Evolutionary conservation across 2,329 filamentous ascomycete species (phyloP).

Genomic region (Xylaria sp.): DNA sequence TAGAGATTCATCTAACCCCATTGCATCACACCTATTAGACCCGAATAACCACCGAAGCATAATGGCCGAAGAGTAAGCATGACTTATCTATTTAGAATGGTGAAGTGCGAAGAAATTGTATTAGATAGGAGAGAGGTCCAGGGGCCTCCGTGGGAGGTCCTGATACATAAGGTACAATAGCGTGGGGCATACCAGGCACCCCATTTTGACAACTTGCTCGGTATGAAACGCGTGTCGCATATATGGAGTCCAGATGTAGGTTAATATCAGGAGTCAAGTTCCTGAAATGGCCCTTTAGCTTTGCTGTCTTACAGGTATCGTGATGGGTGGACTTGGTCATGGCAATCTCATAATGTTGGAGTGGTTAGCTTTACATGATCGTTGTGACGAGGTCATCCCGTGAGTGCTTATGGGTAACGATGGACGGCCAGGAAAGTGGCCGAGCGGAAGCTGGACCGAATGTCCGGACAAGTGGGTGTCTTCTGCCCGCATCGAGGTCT

Average conservation of each 20-base stretch:
- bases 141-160: no score
- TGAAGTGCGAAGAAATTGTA: not conserved
- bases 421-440: not conserved
- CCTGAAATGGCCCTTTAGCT: no score
- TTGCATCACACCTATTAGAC: not conserved
- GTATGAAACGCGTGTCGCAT: no score
- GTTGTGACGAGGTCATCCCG: not conserved
- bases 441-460: not conserved
- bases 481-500: not conserved
- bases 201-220: no score
- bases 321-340: no score
- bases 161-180: no score
- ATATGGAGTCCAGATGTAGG: no score
- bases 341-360: not conserved
- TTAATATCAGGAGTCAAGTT: no score
- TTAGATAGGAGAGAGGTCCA: no score
- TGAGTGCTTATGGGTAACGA: not conserved
- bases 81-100: not conserved
- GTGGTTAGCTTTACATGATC: not conserved
- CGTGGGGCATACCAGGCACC: no score
- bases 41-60: not conserved
- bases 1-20: not conserved
- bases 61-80: not conserved
- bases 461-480: not conserved
- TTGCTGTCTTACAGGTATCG: no score